A percentile compares a stretch with the other conserved stretches of the same genome.
Evolutionary conservation across 257 asterid genomes (phyloP).

Genomic region (Solanum clarkiae): DNA sequence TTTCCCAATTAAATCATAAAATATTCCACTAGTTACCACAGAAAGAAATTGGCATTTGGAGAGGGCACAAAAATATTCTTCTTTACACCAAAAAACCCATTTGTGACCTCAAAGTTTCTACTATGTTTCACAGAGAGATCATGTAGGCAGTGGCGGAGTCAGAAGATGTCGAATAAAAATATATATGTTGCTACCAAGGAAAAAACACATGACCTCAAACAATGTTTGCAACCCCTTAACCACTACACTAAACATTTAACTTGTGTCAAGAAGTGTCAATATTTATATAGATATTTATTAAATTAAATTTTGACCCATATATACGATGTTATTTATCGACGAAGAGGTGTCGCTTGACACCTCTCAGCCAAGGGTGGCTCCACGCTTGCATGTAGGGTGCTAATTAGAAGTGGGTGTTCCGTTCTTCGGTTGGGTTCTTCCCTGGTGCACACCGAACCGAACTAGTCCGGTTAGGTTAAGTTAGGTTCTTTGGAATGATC

Average conservation of each 20-base stretch:
- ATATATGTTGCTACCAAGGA: too few relatives aligned
- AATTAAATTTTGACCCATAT: too few relatives aligned
- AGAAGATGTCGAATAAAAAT: too few relatives aligned
- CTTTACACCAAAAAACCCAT: background rate
- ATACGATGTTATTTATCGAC: too few relatives aligned
- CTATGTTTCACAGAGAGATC: background rate
- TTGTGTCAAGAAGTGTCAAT: too few relatives aligned
- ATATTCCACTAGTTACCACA: background rate
- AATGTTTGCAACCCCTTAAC: too few relatives aligned
- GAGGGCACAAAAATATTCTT: background rate
- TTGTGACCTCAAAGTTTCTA: background rate
- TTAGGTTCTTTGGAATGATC: background rate
- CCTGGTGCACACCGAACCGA: background rate
- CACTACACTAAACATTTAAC: too few relatives aligned
- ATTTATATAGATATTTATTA: too few relatives aligned
- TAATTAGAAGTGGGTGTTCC: background rate
- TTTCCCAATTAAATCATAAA: background rate
- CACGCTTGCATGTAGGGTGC: too few relatives aligned
- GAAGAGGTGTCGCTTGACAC: too few relatives aligned
- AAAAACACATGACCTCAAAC: too few relatives aligned
- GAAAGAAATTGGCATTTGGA: background rate
- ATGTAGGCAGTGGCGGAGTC: background rate
- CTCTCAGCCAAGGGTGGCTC: too few relatives aligned
- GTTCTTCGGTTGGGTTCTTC: background rate
- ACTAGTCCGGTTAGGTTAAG: background rate